Evolutionary conservation across 305 asterid species (phyloP).

Genomic region (Salvia sclarea): DNA sequence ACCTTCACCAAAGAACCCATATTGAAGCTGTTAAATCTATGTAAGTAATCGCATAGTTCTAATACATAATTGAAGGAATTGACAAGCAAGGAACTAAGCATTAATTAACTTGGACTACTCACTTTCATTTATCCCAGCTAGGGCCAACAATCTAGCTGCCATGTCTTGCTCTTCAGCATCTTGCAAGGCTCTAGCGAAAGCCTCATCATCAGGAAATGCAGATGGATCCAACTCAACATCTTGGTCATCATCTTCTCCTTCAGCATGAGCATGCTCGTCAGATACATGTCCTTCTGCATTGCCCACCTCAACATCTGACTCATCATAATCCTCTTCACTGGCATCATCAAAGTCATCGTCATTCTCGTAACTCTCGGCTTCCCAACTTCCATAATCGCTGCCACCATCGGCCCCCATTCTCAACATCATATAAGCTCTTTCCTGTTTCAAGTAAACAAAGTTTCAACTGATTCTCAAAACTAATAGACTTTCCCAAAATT

Average conservation of each 20-base stretch:
- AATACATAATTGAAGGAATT: slow-evolving; percentile 11
- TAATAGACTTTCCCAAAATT: not conserved
- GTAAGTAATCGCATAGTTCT: slow-evolving; percentile 25
- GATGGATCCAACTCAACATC: slow-evolving; percentile 76
- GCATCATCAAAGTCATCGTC: slow-evolving; percentile 60
- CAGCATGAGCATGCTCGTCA: slow-evolving; percentile 61
- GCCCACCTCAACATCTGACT: slow-evolving; percentile 54
- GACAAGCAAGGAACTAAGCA: not conserved
- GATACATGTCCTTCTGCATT: slow-evolving; percentile 62
- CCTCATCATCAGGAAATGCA: slow-evolving; percentile 88
- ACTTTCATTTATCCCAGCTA: slow-evolving; percentile 70
- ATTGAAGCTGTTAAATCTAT: slow-evolving; percentile 11
- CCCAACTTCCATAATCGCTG: slow-evolving; percentile 81
- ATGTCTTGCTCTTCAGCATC: slow-evolving; percentile 88
- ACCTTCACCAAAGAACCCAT: slow-evolving; percentile 46
- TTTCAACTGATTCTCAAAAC: not conserved
- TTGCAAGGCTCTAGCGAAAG: slow-evolving; percentile 94
- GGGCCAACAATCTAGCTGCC: slow-evolving; percentile 85
- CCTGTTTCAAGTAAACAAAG: slow-evolving; percentile 42
- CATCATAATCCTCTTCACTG: slow-evolving; percentile 67
- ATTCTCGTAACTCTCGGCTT: slow-evolving; percentile 54
- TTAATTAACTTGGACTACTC: slow-evolving; percentile 12
- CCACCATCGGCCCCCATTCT: slow-evolving; percentile 63
- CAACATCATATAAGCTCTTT: slow-evolving; percentile 97
- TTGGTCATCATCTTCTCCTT: slow-evolving; percentile 52